Percentiles rank a stretch among this genome's conserved stretches.
Evolutionary conservation across 2,329 filamentous ascomycete species (phyloP).

Genomic region (Penicillium vulpinum): DNA sequence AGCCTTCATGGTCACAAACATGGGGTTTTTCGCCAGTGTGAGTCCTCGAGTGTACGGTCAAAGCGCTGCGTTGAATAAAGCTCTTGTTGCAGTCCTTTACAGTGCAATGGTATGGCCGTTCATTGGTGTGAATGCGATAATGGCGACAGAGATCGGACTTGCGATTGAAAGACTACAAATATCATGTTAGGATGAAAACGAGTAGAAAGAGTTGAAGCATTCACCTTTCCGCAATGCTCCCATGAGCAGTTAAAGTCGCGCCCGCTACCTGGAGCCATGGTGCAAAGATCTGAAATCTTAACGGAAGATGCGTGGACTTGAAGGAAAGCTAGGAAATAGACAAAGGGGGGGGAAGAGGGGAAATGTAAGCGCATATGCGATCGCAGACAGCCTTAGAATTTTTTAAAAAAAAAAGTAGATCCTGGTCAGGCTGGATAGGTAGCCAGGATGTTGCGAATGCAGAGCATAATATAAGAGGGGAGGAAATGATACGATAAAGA

Average conservation of each 20-base stretch:
- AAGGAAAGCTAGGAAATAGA: not conserved
- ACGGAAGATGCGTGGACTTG: not conserved
- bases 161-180: constrained; percentile 48
- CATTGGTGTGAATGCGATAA: constrained; percentile 51
- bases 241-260: constrained; percentile 48
- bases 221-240: constrained; percentile 47
- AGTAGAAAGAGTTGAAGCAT: not conserved
- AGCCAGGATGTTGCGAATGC: constrained; percentile 17
- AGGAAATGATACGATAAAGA: constrained; percentile 6
- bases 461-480: constrained; percentile 20
- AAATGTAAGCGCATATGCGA: constrained; percentile 14
- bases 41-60: constrained; percentile 49
- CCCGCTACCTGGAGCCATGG: constrained; percentile 43
- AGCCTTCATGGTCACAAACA: constrained; percentile 45
- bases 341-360: constrained; percentile 3
- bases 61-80: constrained; percentile 50
- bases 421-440: constrained; percentile 22
- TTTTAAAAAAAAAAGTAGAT: constrained; percentile 12
- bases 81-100: constrained; percentile 49
- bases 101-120: constrained; percentile 49
- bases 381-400: constrained; percentile 7
- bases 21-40: constrained; percentile 49
- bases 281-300: not conserved
- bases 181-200: constrained; percentile 1
- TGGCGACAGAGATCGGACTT: constrained; percentile 51